A percentile compares a stretch with the other conserved stretches of the same genome.
Conservation (phyloP, 176 grass and related monocot species). For the Tillandsia leiboldiana region DNA sequence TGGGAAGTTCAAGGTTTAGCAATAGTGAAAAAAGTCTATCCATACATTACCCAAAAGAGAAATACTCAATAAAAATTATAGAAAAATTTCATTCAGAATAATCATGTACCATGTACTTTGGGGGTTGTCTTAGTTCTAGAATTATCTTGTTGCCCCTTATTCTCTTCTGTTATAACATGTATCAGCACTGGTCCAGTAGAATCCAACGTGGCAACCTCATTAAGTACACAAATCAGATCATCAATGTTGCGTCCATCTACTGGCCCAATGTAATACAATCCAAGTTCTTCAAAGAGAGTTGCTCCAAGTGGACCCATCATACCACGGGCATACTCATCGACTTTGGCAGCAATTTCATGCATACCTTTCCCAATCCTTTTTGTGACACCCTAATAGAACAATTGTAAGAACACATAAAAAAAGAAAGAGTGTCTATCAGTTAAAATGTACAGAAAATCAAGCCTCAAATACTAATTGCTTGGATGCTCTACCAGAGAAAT, state of each 20-base stretch:
- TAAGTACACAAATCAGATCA: constrained; percentile 71
- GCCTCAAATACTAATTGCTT: background rate
- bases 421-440: background rate
- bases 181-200: constrained; percentile 65
- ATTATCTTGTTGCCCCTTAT: constrained; percentile 26
- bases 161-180: constrained; percentile 54
- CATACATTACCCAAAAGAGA: no score
- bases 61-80: no score
- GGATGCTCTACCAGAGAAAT: background rate
- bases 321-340: constrained; percentile 71
- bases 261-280: constrained; percentile 75
- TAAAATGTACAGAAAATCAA: background rate
- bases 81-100: background rate
- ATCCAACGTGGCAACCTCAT: constrained; percentile 50
- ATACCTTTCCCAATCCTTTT: constrained; percentile 77
- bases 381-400: constrained; percentile 38
- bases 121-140: constrained; percentile 19
- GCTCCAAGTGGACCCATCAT: constrained; percentile 71
- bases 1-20: no score
- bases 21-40: no score
- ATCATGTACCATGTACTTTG: constrained; percentile 22
- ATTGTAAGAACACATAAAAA: background rate
- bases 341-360: constrained; percentile 73
- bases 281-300: constrained; percentile 83
- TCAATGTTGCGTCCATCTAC: constrained; percentile 70